Conservation (phyloP, 2,329 filamentous ascomycete species). For the Lecanicillium sp. region DNA sequence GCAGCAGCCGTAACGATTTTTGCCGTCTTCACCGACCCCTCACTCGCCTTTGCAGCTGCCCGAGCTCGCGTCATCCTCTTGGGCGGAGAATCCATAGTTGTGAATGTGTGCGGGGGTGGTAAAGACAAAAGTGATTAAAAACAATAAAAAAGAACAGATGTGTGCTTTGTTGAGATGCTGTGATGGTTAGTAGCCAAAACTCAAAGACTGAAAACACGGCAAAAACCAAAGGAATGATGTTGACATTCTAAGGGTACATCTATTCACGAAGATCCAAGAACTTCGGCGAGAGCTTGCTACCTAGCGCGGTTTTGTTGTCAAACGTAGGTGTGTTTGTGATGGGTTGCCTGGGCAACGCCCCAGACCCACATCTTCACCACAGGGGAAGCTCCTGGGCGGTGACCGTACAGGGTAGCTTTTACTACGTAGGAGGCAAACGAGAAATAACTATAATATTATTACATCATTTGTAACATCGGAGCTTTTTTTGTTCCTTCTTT, state of each 20-base stretch:
- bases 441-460: no score
- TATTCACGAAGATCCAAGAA: not conserved
- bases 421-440: no score
- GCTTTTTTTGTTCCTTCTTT: no score
- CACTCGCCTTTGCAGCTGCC: conserved; percentile 32
- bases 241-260: conserved; percentile 11
- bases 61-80: conserved; percentile 49
- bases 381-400: no score
- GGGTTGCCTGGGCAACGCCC: conserved; percentile 6
- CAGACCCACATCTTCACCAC: conserved; percentile 2
- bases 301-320: conserved; percentile 8
- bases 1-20: conserved; percentile 41
- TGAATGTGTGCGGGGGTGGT: conserved; percentile 7
- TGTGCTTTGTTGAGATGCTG: conserved; percentile 7
- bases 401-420: no score
- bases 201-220: conserved; percentile 11
- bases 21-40: conserved; percentile 29
- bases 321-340: conserved; percentile 4
- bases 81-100: conserved; percentile 48
- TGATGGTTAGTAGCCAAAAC: conserved; percentile 17
- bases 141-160: conserved; percentile 7
- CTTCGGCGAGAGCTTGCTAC: not conserved
- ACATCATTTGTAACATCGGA: no score
- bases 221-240: conserved; percentile 18
- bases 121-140: conserved; percentile 10